phyloP scores from a whole-genome alignment of 805 yeast species.

The Hemisphaericaspora nanyangensis region DNA sequence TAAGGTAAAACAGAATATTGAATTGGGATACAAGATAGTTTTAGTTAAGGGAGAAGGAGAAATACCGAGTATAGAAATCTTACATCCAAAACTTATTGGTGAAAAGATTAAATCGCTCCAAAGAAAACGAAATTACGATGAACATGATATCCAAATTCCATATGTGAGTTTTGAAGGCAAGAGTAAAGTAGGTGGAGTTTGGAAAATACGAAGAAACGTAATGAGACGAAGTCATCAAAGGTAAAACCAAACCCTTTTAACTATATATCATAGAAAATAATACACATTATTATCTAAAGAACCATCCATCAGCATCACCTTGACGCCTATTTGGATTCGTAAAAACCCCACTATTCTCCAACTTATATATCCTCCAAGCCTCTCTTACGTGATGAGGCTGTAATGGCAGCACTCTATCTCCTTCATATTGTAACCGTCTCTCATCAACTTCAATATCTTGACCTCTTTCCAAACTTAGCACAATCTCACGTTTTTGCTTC shows the following conservation, averaged over 20 bases:
- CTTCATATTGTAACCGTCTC: slow-evolving; percentile 23
- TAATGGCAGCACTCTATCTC: slow-evolving; percentile 55
- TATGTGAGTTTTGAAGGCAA: slow-evolving; percentile 40
- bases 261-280: neutral
- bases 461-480: slow-evolving; percentile 40
- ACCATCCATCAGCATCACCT: slow-evolving; percentile 63
- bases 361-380: slow-evolving; percentile 76
- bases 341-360: slow-evolving; percentile 51
- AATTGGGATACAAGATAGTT: slow-evolving; percentile 30
- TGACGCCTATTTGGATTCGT: slow-evolving; percentile 66
- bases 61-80: slow-evolving; percentile 56
- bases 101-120: slow-evolving; percentile 17
- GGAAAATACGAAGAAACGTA: slow-evolving; percentile 57
- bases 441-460: slow-evolving; percentile 27
- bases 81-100: slow-evolving; percentile 23
- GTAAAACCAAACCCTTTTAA: neutral
- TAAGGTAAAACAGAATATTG: slow-evolving; percentile 8
- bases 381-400: slow-evolving; percentile 83
- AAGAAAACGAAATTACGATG: slow-evolving; percentile 10
- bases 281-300: slow-evolving; percentile 48
- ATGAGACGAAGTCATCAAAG: slow-evolving; percentile 30
- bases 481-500: slow-evolving; percentile 26
- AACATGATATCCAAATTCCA: slow-evolving; percentile 25
- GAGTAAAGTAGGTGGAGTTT: slow-evolving; percentile 49
- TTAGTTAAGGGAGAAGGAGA: slow-evolving; percentile 63